These are phyloP conservation scores for Boletus edulis DNA, from an alignment of 768 basidiomycete genomes.

Conservation along the genomic window DNA sequence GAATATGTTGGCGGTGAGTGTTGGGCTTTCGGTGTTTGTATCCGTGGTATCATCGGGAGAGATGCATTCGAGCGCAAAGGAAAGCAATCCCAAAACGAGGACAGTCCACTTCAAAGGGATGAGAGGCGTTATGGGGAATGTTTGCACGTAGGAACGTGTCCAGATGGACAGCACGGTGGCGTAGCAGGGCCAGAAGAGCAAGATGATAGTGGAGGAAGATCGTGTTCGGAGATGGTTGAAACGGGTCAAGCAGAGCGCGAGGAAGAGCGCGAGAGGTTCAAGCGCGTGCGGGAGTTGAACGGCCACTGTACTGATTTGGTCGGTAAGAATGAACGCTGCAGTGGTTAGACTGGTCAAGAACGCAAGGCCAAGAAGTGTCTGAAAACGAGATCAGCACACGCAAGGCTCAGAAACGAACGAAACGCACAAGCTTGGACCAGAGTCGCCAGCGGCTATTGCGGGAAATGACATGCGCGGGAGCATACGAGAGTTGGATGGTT, in stretches of 20 bases:
- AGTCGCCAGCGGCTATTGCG: constrained; percentile 51
- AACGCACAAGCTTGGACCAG: constrained; percentile 64
- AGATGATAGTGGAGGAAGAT: constrained; percentile 65
- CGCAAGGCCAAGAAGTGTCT: constrained; percentile 52
- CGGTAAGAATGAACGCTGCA: constrained; percentile 38
- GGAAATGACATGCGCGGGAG: constrained; percentile 34
- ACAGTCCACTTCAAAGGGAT: constrained; percentile 45
- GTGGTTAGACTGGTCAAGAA: constrained; percentile 44
- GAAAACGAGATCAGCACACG: background rate
- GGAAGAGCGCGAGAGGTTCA: constrained; percentile 52
- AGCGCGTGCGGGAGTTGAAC: constrained; percentile 54
- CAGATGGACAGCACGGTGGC: constrained; percentile 47
- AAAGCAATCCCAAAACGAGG: constrained; percentile 44
- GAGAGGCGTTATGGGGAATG: constrained; percentile 34
- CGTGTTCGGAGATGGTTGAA: constrained; percentile 70
- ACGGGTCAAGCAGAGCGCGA: constrained; percentile 52
- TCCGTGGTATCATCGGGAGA: constrained; percentile 56
- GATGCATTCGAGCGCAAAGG: constrained; percentile 65
- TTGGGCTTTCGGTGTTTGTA: constrained; percentile 59
- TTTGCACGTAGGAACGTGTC: constrained; percentile 53
- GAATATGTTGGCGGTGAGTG: constrained; percentile 76
- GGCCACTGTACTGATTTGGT: constrained; percentile 36
- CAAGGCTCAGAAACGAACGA: background rate
- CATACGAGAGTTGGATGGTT: constrained; percentile 30
- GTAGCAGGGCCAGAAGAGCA: constrained; percentile 84